Evolutionary conservation across 805 yeast species (phyloP).

Genomic region (Candida gorgasii): DNA sequence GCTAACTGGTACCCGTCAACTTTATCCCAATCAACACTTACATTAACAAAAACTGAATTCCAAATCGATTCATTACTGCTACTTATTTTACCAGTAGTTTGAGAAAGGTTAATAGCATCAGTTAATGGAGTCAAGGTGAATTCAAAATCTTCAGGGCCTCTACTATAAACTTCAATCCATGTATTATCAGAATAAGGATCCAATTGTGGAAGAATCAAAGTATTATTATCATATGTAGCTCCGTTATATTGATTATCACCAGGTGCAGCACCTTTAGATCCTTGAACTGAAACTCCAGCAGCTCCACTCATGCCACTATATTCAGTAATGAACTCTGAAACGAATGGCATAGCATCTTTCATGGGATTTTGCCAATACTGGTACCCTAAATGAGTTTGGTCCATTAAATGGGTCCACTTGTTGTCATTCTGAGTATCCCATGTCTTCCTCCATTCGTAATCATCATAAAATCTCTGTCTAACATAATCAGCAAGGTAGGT

Average conservation of each 20-base stretch:
- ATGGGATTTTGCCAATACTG: slow-evolving; percentile 21
- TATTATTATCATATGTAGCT: slow-evolving; percentile 17
- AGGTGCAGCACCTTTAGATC: slow-evolving; percentile 18
- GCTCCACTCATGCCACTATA: slow-evolving; percentile 15
- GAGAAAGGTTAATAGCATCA: slow-evolving; percentile 14
- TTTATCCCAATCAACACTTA: slow-evolving; percentile 19
- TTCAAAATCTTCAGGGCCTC: slow-evolving; percentile 19
- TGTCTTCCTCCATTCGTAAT: slow-evolving; percentile 15
- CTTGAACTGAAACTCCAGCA: slow-evolving; percentile 16
- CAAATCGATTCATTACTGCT: slow-evolving; percentile 17
- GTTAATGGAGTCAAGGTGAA: slow-evolving; percentile 15
- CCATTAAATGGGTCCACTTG: slow-evolving; percentile 21
- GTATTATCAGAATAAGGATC: slow-evolving; percentile 17
- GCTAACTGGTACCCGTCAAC: slow-evolving; percentile 16
- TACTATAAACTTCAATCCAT: slow-evolving; percentile 18
- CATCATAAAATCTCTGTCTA: slow-evolving; percentile 16
- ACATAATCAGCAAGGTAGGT: slow-evolving; percentile 16
- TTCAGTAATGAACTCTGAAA: slow-evolving; percentile 11
- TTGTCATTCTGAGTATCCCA: slow-evolving; percentile 18
- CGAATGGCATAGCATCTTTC: slow-evolving; percentile 17
- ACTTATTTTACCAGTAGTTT: slow-evolving; percentile 13
- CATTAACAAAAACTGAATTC: slow-evolving; percentile 18
- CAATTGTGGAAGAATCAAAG: slow-evolving; percentile 16
- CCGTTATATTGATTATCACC: slow-evolving; percentile 19
- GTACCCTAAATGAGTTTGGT: slow-evolving; percentile 21